Evolutionary conservation across 2,329 filamentous ascomycete species (phyloP).

Genomic region (Dothistroma septosporum): DNA sequence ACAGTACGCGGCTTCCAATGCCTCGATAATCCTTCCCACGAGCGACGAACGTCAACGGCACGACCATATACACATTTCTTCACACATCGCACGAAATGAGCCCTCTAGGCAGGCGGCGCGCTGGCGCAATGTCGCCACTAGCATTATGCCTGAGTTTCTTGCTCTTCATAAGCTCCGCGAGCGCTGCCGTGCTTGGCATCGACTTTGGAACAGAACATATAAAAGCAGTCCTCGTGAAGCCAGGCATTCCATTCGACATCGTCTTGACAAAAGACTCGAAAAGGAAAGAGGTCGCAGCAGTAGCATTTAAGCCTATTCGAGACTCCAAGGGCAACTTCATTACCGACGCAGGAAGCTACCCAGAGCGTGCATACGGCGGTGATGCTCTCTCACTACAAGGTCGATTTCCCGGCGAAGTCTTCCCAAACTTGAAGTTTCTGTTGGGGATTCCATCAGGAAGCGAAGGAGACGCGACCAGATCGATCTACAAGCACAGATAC

Average conservation of each 20-base stretch:
- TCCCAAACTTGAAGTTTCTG: slow-evolving; percentile 86
- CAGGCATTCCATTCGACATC: slow-evolving; percentile 93
- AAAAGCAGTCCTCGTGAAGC: slow-evolving; percentile 93
- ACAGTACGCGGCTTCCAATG: not conserved
- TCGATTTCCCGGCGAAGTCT: slow-evolving; percentile 88
- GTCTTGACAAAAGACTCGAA: slow-evolving; percentile 97
- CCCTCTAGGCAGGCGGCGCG: slow-evolving; percentile 26
- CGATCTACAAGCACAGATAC: slow-evolving; percentile 69
- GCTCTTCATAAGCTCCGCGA: slow-evolving; percentile 54
- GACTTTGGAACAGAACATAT: slow-evolving; percentile 96
- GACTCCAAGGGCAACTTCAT: slow-evolving; percentile 54
- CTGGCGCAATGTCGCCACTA: slow-evolving; percentile 22
- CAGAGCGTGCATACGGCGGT: slow-evolving; percentile 86
- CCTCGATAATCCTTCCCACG: not conserved
- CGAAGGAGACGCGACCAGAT: slow-evolving; percentile 57
- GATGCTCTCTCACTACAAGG: slow-evolving; percentile 84
- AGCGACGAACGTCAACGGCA: not conserved
- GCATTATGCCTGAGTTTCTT: slow-evolving; percentile 37
- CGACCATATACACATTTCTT: not conserved
- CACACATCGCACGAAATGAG: slow-evolving; percentile 18
- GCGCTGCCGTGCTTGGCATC: slow-evolving; percentile 74
- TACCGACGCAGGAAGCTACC: slow-evolving; percentile 54
- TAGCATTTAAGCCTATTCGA: slow-evolving; percentile 85
- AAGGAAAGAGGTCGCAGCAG: slow-evolving; percentile 85
- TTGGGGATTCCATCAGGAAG: slow-evolving; percentile 60